Percentiles rank a stretch among this genome's conserved stretches.
Evolutionary conservation across 768 basidiomycete genomes (phyloP).

Genomic region (Lactifluus hygrophoroides): DNA sequence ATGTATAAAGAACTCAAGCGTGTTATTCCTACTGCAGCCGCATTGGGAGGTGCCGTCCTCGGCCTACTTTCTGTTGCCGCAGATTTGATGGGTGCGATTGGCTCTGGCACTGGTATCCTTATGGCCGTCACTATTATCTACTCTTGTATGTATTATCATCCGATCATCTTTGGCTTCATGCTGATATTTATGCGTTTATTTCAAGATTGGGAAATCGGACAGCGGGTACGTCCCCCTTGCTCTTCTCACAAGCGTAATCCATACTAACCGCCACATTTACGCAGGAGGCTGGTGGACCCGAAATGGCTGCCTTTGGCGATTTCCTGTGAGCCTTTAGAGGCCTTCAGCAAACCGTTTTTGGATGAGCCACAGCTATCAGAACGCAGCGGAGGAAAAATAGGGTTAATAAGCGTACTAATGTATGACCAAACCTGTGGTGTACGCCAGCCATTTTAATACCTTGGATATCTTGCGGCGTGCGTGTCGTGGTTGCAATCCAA

Average conservation of each 20-base stretch:
- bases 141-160: constrained; percentile 35
- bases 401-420: neutral
- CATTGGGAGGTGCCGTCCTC: constrained; percentile 95
- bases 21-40: constrained; percentile 95
- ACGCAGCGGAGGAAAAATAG: neutral
- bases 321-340: constrained; percentile 45
- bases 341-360: neutral
- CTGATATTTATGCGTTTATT: neutral
- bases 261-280: constrained; percentile 7
- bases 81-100: constrained; percentile 93
- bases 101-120: constrained; percentile 90
- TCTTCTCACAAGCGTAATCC: neutral
- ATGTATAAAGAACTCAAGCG: constrained; percentile 99
- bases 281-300: constrained; percentile 70
- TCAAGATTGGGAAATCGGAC: constrained; percentile 91
- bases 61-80: constrained; percentile 86
- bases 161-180: neutral
- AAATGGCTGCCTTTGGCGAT: constrained; percentile 75
- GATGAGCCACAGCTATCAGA: neutral
- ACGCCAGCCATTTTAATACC: neutral
- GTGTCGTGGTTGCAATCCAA: neutral
- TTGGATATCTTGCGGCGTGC: neutral
- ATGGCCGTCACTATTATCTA: constrained; percentile 99
- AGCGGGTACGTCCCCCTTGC: constrained; percentile 38
- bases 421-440: neutral